Base-by-base conservation (phyloP, 768 basidiomycete species). In the Melanogaster broomeanus region DNA sequence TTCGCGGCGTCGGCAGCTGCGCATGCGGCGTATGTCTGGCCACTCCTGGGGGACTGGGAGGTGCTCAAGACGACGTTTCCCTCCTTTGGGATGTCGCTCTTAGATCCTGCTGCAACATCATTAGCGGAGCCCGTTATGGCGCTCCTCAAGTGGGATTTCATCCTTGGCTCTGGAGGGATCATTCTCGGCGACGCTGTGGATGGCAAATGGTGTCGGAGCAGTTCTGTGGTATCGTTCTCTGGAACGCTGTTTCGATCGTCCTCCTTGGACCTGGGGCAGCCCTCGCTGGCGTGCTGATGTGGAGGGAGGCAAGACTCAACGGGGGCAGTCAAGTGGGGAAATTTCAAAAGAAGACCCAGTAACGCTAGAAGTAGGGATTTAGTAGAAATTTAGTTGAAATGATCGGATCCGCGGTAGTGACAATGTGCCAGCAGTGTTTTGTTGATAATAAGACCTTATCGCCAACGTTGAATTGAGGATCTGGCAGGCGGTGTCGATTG, bases 241-340 rank as follows among this genome's bases (percentile, higher is more conserved):
- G 81, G 80, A 71, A 77, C 57, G 46, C 62, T 0, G 21, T 77
- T n/a, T 73, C 74, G 8, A 71, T 70, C 7, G 67, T 74, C 4
- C 25, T 73, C 6, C 34, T 81, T 21, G 82, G 82, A 3, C 81
- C 79, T 3, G 78, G 81, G 10, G 81, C 82, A 35, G 75, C 79
- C 2, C 61, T 82, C 28, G 66, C 72, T 18, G 80, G 74, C 2
- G 68, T 76, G 3, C 69, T 76, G 27, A 62, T 82, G 41, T 81
- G 79, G 79, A 70, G 78, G 51, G 81, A 84, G 60, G 61, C 67
- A 24, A 52, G 60, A 15, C 52, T 73, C 11, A 60, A 72, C 30
- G 33, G 41, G 21, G 37, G n/a, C n/a, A 22, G 9, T 15, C 37
- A 34, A 9, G 33, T 15, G 16, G 34, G 24, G 19, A 55, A 37